phyloP scores from a whole-genome alignment of 78 protist genomes.

The Dictyostelium purpureum region DNA sequence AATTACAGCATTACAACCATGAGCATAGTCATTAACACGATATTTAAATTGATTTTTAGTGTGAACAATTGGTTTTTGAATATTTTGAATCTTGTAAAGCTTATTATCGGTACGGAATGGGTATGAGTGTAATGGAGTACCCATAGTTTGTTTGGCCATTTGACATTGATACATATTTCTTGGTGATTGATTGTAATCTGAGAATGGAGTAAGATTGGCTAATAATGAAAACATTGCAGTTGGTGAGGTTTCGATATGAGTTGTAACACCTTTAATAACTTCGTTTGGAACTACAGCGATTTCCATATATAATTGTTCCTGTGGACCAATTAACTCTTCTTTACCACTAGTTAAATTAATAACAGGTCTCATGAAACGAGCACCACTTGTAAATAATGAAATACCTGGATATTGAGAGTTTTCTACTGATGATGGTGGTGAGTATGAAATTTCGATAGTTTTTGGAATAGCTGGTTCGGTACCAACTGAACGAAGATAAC shows the following conservation, averaged over 20 bases:
- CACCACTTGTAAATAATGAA: constrained; percentile 83
- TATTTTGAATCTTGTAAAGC: constrained; percentile 89
- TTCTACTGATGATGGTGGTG: constrained; percentile 17
- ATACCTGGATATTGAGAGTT: constrained; percentile 83
- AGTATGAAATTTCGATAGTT: constrained; percentile 61
- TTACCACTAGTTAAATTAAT: constrained; percentile 45
- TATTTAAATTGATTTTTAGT: constrained; percentile 72
- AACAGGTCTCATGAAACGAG: constrained; percentile 97
- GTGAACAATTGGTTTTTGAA: constrained; percentile 85
- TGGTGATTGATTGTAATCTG: constrained; percentile 98
- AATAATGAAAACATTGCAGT: constrained; percentile 89
- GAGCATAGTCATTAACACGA: constrained; percentile 94
- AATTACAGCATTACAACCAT: constrained; percentile 97
- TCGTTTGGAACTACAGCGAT: constrained; percentile 89
- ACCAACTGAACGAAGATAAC: constrained; percentile 72
- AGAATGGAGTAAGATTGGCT: constrained; percentile 98
- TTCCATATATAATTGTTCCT: constrained; percentile 95
- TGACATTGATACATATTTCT: constrained; percentile 99
- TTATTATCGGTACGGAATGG: constrained; percentile 97
- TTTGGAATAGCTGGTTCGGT: constrained; percentile 33
- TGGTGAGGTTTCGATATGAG: constrained; percentile 92
- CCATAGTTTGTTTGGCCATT: constrained; percentile 99
- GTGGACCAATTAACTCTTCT: constrained; percentile 93
- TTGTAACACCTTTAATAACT: constrained; percentile 53
- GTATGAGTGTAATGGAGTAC: constrained; percentile 87